phyloP scores from a whole-genome alignment of 2,329 filamentous ascomycete species.

The Aspergillus pseudonomiae region DNA sequence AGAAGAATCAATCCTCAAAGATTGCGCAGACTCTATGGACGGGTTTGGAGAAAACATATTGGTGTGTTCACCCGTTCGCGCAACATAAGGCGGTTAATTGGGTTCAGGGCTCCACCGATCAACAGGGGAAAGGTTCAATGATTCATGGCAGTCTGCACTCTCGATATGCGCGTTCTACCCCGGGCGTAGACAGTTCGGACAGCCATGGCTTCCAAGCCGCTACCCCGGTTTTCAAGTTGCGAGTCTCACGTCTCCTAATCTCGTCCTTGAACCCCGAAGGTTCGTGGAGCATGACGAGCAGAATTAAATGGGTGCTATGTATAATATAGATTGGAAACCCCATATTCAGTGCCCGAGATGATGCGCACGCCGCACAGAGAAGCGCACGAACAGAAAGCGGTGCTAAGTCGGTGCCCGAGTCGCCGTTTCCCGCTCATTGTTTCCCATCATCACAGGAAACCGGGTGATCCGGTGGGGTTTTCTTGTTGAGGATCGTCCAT shows the following conservation, averaged over 20 bases:
- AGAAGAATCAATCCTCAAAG: not conserved
- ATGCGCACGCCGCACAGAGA: not conserved
- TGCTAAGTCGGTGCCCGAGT: not conserved
- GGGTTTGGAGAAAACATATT: not conserved
- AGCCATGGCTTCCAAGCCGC: not conserved
- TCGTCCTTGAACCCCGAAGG: not conserved
- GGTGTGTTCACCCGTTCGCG: not conserved
- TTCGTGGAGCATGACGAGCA: not conserved
- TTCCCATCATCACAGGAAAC: slow-evolving; percentile 13
- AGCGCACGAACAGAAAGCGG: not conserved
- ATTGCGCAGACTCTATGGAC: not conserved
- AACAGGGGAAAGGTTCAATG: slow-evolving; percentile 20
- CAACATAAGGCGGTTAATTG: not conserved
- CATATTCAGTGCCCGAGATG: not conserved
- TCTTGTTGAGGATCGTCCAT: slow-evolving; percentile 21
- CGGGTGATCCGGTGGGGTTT: slow-evolving; percentile 15
- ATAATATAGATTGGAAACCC: not conserved
- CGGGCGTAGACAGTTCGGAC: not conserved
- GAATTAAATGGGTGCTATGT: not conserved
- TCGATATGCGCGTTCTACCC: not conserved
- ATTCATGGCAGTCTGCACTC: not conserved
- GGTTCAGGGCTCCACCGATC: slow-evolving; percentile 25
- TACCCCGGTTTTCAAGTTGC: slow-evolving; percentile 9
- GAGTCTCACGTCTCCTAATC: not conserved
- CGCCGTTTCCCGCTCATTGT: slow-evolving; percentile 1